A percentile compares a stretch with the other conserved stretches of the same genome.
phyloP scores from a whole-genome alignment of 192 early-diverging fungal species.

The Coemansia sp. region DNA sequence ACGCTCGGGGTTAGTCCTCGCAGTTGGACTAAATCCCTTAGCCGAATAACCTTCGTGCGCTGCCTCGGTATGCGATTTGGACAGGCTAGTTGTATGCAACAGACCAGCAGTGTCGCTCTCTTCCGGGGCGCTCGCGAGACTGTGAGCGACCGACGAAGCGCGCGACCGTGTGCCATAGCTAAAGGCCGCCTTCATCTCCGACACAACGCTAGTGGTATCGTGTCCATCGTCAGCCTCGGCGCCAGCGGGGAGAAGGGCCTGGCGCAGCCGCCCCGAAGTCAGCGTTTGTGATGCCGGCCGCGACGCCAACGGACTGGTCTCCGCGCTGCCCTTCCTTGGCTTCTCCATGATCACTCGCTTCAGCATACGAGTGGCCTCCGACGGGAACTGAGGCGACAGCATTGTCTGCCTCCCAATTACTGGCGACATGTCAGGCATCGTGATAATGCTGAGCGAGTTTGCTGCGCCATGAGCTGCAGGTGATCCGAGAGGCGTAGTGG shows the following conservation, averaged over 20 bases:
- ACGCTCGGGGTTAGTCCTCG: slow-evolving; percentile 33
- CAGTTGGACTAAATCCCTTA: slow-evolving; percentile 17
- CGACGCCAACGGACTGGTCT: slow-evolving; percentile 1
- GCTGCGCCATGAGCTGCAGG: slow-evolving; percentile 18
- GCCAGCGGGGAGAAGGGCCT: not conserved
- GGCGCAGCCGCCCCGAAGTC: not conserved
- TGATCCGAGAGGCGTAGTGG: slow-evolving; percentile 28
- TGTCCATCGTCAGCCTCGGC: not conserved
- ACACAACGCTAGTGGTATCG: not conserved
- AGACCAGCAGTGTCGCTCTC: slow-evolving; percentile 16
- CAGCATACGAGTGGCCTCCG: slow-evolving; percentile 51
- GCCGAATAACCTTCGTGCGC: slow-evolving; percentile 9
- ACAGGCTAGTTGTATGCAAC: not conserved
- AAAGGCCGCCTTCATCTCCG: slow-evolving; percentile 6
- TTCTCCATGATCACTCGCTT: slow-evolving; percentile 39
- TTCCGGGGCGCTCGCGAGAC: slow-evolving; percentile 32
- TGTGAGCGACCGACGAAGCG: slow-evolving; percentile 34
- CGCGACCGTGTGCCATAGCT: slow-evolving; percentile 21
- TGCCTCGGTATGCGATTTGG: not conserved
- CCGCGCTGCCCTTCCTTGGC: slow-evolving; percentile 9
- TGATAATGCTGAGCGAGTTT: slow-evolving; percentile 23
- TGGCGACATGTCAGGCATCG: slow-evolving; percentile 10
- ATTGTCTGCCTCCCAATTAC: not conserved
- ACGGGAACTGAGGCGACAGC: slow-evolving; percentile 39
- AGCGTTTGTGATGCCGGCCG: not conserved